phyloP scores from a whole-genome alignment of 2,329 filamentous ascomycete species.

The Cytospora paraplurivora region DNA sequence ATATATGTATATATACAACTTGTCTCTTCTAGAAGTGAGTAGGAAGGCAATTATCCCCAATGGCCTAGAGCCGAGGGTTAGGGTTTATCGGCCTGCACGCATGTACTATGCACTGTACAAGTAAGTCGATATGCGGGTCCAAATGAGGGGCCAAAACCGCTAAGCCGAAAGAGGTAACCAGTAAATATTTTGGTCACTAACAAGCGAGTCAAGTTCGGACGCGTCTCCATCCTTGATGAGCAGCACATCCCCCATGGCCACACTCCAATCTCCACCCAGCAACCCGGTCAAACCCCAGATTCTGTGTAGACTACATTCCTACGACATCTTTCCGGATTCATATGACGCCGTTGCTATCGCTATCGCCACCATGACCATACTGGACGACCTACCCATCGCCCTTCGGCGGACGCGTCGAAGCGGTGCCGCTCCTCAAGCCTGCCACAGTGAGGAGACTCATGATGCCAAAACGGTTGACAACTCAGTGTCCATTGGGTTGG shows the following conservation, averaged over 20 bases:
- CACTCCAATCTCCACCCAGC: too few relatives aligned
- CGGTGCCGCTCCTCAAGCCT: conserved; percentile 32
- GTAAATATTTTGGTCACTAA: conserved; percentile 23
- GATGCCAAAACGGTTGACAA: conserved; percentile 28
- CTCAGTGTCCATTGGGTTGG: conserved; percentile 21
- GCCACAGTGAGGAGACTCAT: conserved; percentile 11
- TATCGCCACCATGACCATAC: conserved; percentile 35
- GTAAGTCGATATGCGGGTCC: neutral
- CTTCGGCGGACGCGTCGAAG: conserved; percentile 56
- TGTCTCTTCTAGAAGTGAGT: too few relatives aligned
- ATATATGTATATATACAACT: too few relatives aligned
- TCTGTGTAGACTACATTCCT: too few relatives aligned
- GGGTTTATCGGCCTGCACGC: neutral
- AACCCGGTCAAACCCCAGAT: too few relatives aligned
- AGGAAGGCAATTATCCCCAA: neutral
- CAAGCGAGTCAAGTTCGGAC: conserved; percentile 9
- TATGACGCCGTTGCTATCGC: neutral
- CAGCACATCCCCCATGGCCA: too few relatives aligned
- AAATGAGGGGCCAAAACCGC: neutral
- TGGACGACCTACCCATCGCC: conserved; percentile 54
- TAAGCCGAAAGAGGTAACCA: neutral
- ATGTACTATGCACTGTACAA: too few relatives aligned
- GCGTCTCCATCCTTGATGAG: conserved; percentile 1
- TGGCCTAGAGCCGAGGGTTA: neutral
- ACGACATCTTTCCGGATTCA: neutral